phyloP scores from a whole-genome alignment of 2,329 filamentous ascomycete species.

The Penicillium corylophilum region DNA sequence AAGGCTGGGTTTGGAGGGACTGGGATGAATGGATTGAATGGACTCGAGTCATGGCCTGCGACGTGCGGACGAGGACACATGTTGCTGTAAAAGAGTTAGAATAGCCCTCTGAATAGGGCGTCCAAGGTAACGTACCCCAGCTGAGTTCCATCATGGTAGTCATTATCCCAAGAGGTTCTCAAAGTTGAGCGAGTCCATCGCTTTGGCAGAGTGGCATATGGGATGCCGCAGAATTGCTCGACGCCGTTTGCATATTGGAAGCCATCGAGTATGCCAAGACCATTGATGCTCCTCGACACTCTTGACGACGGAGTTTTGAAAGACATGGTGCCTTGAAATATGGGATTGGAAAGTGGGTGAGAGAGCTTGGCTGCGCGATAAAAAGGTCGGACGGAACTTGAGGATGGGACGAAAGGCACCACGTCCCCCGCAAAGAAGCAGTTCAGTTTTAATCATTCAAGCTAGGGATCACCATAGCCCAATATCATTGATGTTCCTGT shows the following conservation, averaged over 20 bases:
- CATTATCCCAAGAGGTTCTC: slow-evolving; percentile 8
- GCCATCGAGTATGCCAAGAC: slow-evolving; percentile 7
- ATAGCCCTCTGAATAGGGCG: neutral
- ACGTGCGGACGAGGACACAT: slow-evolving; percentile 6
- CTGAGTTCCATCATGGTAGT: slow-evolving; percentile 12
- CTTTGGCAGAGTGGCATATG: slow-evolving; percentile 9
- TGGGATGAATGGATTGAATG: slow-evolving; percentile 10
- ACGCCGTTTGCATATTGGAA: slow-evolving; percentile 11
- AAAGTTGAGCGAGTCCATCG: slow-evolving; percentile 12
- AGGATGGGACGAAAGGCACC: neutral
- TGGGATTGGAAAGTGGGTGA: no score
- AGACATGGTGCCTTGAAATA: slow-evolving; percentile 6
- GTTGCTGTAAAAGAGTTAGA: slow-evolving; percentile 1
- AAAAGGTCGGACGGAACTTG: no score
- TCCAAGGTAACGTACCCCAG: slow-evolving; percentile 3
- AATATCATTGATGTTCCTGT: no score
- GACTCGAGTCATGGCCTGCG: slow-evolving; percentile 1
- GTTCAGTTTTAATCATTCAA: no score
- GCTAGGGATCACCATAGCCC: no score
- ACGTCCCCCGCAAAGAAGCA: no score
- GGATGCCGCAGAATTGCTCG: slow-evolving; percentile 13
- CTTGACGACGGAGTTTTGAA: slow-evolving; percentile 4
- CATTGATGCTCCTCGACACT: slow-evolving; percentile 2
- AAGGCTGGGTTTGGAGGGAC: slow-evolving; percentile 12
- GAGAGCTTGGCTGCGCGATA: no score